phyloP scores from a whole-genome alignment of 768 basidiomycete genomes.

The Mycena latifolia region DNA sequence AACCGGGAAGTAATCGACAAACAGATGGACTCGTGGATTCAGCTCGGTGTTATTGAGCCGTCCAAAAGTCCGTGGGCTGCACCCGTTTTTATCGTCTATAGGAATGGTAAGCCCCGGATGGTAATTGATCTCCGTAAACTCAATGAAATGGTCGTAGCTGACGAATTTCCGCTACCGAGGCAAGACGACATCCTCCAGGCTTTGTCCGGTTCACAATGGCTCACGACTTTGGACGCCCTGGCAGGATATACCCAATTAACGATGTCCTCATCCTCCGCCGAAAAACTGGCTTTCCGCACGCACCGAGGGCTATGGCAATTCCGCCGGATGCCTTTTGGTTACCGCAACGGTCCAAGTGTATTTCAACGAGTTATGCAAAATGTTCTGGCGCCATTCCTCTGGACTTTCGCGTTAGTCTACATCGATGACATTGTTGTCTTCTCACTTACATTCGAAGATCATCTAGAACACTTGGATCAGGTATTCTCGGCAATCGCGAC shows the following conservation, averaged over 20 bases:
- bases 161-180: conserved; percentile 42
- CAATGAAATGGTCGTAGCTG: conserved; percentile 34
- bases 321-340: conserved; percentile 54
- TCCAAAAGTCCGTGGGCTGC: conserved; percentile 53
- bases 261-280: conserved; percentile 40
- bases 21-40: conserved; percentile 47
- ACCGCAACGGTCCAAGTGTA: conserved; percentile 49
- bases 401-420: conserved; percentile 55
- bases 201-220: conserved; percentile 43
- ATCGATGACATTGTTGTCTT: conserved; percentile 57
- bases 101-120: conserved; percentile 51
- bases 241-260: conserved; percentile 56
- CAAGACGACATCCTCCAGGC: conserved; percentile 44
- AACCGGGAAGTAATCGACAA: conserved; percentile 45
- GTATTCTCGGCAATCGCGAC: conserved; percentile 43
- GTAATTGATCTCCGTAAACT: conserved; percentile 48
- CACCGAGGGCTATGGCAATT: conserved; percentile 58
- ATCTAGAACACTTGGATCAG: conserved; percentile 44
- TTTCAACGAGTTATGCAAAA: conserved; percentile 58
- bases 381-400: conserved; percentile 49
- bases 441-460: conserved; percentile 42
- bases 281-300: conserved; percentile 52
- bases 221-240: conserved; percentile 50
- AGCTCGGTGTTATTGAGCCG: conserved; percentile 51
- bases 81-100: conserved; percentile 48